Evolutionary conservation across 768 basidiomycete genomes (phyloP).

Genomic region (Russula virescens): DNA sequence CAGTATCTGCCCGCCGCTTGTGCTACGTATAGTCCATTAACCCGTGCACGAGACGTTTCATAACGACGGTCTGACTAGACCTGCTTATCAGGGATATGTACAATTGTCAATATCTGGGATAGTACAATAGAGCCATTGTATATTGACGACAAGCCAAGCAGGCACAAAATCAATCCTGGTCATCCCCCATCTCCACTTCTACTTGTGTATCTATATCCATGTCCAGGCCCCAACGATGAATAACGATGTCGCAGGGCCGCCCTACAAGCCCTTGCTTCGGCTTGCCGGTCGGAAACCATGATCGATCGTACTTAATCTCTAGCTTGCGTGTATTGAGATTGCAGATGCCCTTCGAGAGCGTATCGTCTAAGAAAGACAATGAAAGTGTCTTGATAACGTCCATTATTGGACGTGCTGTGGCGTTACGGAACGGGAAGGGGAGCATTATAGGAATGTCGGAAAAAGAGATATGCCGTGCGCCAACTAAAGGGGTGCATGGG

Average conservation of each 20-base stretch:
- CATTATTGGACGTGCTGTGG: constrained; percentile 21
- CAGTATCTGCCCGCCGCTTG: too few relatives aligned
- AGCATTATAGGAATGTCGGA: constrained; percentile 28
- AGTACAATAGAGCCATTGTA: too few relatives aligned
- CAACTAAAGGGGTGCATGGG: constrained; percentile 17
- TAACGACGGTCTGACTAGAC: too few relatives aligned
- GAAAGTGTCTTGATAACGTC: constrained; percentile 24
- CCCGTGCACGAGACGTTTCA: too few relatives aligned
- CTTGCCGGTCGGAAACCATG: constrained; percentile 13
- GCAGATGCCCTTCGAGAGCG: constrained; percentile 17
- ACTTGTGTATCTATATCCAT: background rate
- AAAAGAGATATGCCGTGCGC: constrained; percentile 28
- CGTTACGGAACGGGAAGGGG: constrained; percentile 15
- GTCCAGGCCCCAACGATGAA: constrained; percentile 12
- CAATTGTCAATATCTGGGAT: too few relatives aligned
- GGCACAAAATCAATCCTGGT: too few relatives aligned
- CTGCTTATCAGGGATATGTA: too few relatives aligned
- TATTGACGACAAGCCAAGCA: too few relatives aligned
- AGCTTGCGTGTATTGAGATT: constrained; percentile 14
- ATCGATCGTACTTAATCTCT: constrained; percentile 14
- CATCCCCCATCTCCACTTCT: background rate
- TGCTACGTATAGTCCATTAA: too few relatives aligned
- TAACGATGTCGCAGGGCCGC: constrained; percentile 11
- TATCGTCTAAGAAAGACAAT: constrained; percentile 25
- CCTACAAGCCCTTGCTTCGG: constrained; percentile 10